phyloP scores from a whole-genome alignment of 345 rosid species.

The Populus euphratica region DNA sequence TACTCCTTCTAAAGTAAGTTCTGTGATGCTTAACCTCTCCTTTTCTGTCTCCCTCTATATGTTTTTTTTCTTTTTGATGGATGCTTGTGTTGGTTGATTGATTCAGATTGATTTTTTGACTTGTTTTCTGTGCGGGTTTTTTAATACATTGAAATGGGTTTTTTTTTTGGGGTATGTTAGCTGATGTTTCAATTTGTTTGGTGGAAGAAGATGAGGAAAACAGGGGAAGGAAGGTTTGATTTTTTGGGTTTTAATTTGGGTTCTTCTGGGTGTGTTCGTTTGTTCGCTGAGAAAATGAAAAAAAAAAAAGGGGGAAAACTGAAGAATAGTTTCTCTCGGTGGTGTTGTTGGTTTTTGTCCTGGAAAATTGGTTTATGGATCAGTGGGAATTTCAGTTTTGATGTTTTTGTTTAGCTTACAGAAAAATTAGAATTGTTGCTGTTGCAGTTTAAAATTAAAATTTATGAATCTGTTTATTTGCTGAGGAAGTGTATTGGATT shows the following conservation, averaged over 20 bases:
- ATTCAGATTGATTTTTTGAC: neutral
- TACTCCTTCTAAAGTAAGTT: slow-evolving; percentile 35
- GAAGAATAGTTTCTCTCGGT: neutral
- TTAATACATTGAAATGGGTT: neutral
- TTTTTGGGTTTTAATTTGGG: neutral
- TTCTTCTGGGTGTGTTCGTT: neutral
- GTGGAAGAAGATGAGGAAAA: neutral
- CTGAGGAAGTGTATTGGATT: neutral
- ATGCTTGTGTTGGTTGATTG: neutral
- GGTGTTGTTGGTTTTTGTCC: neutral
- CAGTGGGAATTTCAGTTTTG: neutral
- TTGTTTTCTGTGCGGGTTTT: neutral
- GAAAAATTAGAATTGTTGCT: neutral
- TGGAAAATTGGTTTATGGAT: neutral
- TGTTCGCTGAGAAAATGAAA: neutral
- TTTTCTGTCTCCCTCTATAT: neutral
- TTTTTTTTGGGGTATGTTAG: neutral
- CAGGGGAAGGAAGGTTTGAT: neutral
- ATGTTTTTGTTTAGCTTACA: neutral
- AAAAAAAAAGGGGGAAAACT: neutral
- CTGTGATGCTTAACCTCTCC: neutral
- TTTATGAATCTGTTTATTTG: neutral
- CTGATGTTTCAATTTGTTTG: neutral
- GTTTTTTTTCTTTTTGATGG: neutral
- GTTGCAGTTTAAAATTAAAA: neutral